Evolutionary conservation across 108 stramenopile genomes (phyloP), one percentile per base, ranked within the genome.

Genomic region (Fistulifera solaris): DNA sequence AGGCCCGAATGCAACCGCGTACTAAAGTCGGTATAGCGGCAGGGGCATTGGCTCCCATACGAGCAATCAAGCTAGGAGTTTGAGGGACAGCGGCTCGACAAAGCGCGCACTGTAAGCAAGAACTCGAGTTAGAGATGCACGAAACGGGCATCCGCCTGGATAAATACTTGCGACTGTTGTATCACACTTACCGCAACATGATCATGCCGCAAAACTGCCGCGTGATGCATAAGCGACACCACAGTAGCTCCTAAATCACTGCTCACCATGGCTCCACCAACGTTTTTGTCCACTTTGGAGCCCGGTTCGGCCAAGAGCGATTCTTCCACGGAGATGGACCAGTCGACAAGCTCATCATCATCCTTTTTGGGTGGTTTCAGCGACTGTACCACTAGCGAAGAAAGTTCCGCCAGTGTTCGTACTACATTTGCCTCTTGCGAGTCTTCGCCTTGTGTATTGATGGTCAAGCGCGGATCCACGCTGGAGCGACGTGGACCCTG

Each of bases 81-180:
- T 80, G 80, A 44, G 87, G 82, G n/a, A 71, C 54, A 2, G 72
- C 49, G 19, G 83, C 78, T 52, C 83, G 66, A 52, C 87, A 88
- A 14, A 88, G 53, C 1, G 87, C 82, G 24, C 51, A 59, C 76
- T 79, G 41, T 27, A 27, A 43, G 56, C 11, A 48, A 35, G 31
- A 8, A 6, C 3, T 8, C 31, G 31, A 35, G 31, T 35, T 8
- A 35, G 31, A 3, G 31, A 35, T 6, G 31, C 31, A 35, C n/a
- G n/a, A n/a, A n/a, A n/a, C n/a, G n/a, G n/a, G n/a, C n/a, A n/a
- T n/a, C n/a, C n/a, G n/a, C n/a, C n/a, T n/a, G n/a, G n/a, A n/a
- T n/a, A n/a, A n/a, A n/a, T n/a, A n/a, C n/a, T n/a, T n/a, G n/a
- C n/a, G n/a, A n/a, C n/a, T n/a, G n/a, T n/a, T n/a, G n/a, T 6